Conservation (phyloP, 371 early-diverging fungal genomes). For the Syncephalis plumigaleata region DNA sequence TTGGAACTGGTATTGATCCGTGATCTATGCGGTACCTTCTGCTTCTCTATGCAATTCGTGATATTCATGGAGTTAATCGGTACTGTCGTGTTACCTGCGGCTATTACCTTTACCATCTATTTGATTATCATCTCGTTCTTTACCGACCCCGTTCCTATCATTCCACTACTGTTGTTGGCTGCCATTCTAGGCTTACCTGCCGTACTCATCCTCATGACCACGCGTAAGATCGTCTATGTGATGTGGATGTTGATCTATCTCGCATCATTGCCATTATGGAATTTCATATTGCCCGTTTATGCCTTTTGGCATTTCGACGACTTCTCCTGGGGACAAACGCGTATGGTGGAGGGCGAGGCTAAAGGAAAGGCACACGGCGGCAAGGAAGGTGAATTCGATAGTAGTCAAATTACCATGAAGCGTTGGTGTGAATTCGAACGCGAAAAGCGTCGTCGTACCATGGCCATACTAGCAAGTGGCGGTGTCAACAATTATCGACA, state of each 20-base stretch:
- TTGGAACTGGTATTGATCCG: constrained; percentile 87
- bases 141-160: constrained; percentile 31
- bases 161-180: constrained; percentile 66
- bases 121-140: constrained; percentile 48
- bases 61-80: constrained; percentile 96
- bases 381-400: constrained; percentile 43
- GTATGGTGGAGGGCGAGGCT: constrained; percentile 59
- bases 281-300: constrained; percentile 91
- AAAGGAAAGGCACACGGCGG: constrained; percentile 23
- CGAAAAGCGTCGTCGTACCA: constrained; percentile 10
- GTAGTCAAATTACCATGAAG: constrained; percentile 40
- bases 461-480: no score
- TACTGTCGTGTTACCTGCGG: constrained; percentile 93
- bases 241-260: constrained; percentile 96
- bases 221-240: constrained; percentile 76
- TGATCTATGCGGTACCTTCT: constrained; percentile 96
- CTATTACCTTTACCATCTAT: constrained; percentile 84
- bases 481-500: no score
- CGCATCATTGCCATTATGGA: constrained; percentile 92
- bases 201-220: constrained; percentile 81
- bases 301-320: constrained; percentile 99
- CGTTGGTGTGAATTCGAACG: constrained; percentile 48
- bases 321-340: constrained; percentile 97
- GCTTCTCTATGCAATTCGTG: constrained; percentile 98
- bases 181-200: constrained; percentile 86